A percentile compares a stretch with the other conserved stretches of the same genome.
phyloP scores from a whole-genome alignment of 164 flowering plant genomes.

The Chimonanthus praecox region DNA sequence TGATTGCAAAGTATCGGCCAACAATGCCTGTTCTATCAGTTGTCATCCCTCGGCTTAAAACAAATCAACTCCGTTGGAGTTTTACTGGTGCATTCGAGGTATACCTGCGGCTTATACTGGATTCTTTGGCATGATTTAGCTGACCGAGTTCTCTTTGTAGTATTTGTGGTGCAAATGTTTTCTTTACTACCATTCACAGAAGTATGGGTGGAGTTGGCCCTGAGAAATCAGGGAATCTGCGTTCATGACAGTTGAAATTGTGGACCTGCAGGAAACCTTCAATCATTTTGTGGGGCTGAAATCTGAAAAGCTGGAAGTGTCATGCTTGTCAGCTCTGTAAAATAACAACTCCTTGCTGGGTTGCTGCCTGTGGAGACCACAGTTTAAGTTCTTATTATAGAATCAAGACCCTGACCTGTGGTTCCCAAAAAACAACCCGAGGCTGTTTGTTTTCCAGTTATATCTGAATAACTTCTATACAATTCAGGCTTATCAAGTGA shows the following conservation, averaged over 20 bases:
- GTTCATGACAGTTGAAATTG: neutral
- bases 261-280: neutral
- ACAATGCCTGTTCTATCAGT: conserved; percentile 91
- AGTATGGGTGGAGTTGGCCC: neutral
- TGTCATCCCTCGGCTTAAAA: conserved; percentile 78
- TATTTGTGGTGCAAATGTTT: neutral
- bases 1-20: conserved; percentile 90
- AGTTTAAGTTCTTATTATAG: neutral
- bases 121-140: neutral
- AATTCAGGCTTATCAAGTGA: neutral
- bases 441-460: neutral
- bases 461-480: neutral
- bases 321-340: neutral
- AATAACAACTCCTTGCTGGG: neutral
- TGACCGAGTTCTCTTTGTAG: neutral
- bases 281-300: neutral
- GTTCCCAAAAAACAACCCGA: neutral
- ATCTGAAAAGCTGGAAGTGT: neutral
- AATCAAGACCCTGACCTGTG: neutral
- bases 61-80: conserved; percentile 80
- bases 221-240: neutral
- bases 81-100: conserved; percentile 95
- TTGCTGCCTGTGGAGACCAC: neutral
- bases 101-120: conserved; percentile 5
- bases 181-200: neutral